These are phyloP conservation scores for Phytopythium vexans DNA, from an alignment of 352 stramenopile genomes.

Conservation along the genomic window DNA sequence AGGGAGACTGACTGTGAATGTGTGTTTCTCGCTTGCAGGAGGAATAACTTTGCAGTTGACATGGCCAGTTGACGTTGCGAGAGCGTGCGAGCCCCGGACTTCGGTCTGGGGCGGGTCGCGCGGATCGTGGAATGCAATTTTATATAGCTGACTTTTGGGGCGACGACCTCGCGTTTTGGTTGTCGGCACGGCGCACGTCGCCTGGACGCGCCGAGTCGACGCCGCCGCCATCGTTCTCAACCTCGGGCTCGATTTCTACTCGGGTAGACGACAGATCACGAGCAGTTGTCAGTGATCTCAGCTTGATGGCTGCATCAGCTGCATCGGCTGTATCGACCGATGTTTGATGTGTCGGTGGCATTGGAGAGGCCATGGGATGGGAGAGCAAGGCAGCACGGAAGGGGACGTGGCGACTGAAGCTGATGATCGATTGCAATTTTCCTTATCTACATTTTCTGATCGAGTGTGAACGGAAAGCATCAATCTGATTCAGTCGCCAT, in stretches of 20 bases:
- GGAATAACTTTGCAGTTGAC: constrained; percentile 31
- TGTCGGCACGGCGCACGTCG: too few relatives aligned
- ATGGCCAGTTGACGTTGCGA: constrained; percentile 12
- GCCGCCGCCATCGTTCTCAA: too few relatives aligned
- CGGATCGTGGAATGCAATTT: neutral
- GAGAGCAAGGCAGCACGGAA: constrained; percentile 7
- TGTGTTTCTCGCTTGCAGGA: constrained; percentile 20
- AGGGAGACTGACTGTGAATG: neutral
- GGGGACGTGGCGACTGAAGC: constrained; percentile 28
- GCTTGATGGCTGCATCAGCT: neutral
- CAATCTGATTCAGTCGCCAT: constrained; percentile 27
- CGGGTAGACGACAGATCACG: too few relatives aligned
- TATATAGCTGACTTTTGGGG: constrained; percentile 3
- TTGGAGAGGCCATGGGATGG: constrained; percentile 3
- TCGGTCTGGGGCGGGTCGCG: too few relatives aligned
- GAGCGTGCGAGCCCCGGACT: too few relatives aligned
- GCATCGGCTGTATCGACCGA: neutral
- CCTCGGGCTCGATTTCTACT: too few relatives aligned
- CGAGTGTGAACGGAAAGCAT: constrained; percentile 4
- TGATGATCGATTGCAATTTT: constrained; percentile 51
- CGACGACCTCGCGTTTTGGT: neutral
- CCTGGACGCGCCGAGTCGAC: too few relatives aligned
- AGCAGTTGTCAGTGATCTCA: too few relatives aligned
- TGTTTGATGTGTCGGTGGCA: neutral
- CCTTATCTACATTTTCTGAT: constrained; percentile 75